phyloP scores from a whole-genome alignment of 1,284 basidiomycete genomes.

The Anthracocystis panici-leucophaei region DNA sequence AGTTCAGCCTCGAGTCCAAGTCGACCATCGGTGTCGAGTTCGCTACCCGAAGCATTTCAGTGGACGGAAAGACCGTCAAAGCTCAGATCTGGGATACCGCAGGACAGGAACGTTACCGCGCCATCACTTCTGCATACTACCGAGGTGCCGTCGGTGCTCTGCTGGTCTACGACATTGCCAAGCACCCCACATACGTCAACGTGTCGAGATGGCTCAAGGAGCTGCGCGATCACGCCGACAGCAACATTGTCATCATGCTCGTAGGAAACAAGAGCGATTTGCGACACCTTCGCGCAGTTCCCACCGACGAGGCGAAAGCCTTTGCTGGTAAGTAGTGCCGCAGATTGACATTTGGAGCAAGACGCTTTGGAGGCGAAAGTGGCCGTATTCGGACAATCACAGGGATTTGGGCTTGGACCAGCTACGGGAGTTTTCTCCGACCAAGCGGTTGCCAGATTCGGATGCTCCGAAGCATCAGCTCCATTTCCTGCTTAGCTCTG shows the following conservation, averaged over 20 bases:
- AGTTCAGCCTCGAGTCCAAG: constrained; percentile 98
- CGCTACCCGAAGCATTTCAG: constrained; percentile 92
- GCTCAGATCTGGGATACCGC: constrained; percentile 99
- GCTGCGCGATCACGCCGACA: constrained; percentile 76
- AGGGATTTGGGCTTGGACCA: too few species aligned
- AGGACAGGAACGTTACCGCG: constrained; percentile 97
- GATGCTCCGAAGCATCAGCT: not conserved
- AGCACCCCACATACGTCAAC: constrained; percentile 95
- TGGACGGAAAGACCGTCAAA: constrained; percentile 97
- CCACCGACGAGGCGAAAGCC: constrained; percentile 78
- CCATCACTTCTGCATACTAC: constrained; percentile 96
- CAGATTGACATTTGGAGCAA: not conserved
- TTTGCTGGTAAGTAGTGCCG: constrained; percentile 62
- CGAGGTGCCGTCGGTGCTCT: constrained; percentile 86
- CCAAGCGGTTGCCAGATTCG: not conserved
- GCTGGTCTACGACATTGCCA: constrained; percentile 73
- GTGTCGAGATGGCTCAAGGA: constrained; percentile 99
- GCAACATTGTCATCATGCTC: constrained; percentile 73
- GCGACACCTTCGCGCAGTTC: constrained; percentile 94
- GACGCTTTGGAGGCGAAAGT: not conserved
- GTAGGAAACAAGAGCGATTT: constrained; percentile 89
- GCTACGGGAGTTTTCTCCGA: not conserved
- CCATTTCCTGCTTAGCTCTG: not conserved
- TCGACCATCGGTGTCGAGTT: constrained; percentile 98
- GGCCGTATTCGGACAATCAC: not conserved